Conservation (phyloP, 495 filamentous ascomycete species). For the Cercophora newfieldiana region DNA sequence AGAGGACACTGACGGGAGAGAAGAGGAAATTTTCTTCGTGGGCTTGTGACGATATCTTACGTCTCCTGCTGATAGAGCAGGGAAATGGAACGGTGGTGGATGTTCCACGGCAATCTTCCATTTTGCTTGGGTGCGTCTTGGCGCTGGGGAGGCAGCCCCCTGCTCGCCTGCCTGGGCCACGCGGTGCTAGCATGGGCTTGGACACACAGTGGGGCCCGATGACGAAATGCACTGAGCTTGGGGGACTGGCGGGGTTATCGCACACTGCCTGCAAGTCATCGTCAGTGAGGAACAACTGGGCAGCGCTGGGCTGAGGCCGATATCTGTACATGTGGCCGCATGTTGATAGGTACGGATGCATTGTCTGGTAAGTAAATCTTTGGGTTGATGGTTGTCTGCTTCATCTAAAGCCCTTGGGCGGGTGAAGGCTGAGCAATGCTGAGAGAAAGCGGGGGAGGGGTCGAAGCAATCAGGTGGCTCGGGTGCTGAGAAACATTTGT, state of each 20-base stretch:
- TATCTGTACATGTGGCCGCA: neutral
- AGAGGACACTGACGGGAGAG: neutral
- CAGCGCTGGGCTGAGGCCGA: neutral
- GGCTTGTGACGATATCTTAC: neutral
- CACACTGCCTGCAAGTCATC: neutral
- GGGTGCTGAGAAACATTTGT: neutral
- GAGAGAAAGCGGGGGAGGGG: neutral
- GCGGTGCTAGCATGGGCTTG: neutral
- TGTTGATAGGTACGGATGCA: neutral
- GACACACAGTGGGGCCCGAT: neutral
- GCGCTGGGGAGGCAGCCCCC: neutral
- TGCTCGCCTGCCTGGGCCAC: neutral
- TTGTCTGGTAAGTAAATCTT: neutral
- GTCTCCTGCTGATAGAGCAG: neutral
- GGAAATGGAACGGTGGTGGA: neutral
- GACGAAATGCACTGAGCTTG: constrained; percentile 3
- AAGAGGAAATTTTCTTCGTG: neutral
- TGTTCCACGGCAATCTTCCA: neutral
- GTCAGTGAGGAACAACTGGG: neutral
- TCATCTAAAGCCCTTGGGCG: neutral
- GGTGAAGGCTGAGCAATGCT: neutral
- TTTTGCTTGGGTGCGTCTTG: neutral
- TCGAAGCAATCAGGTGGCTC: constrained; percentile 2
- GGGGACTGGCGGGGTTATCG: neutral
- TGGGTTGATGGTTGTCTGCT: neutral